Evolutionary conservation across 305 asterid species (phyloP), one percentile per base, ranked within the genome.

Genomic region (Fraxinus xanthoxyloides): DNA sequence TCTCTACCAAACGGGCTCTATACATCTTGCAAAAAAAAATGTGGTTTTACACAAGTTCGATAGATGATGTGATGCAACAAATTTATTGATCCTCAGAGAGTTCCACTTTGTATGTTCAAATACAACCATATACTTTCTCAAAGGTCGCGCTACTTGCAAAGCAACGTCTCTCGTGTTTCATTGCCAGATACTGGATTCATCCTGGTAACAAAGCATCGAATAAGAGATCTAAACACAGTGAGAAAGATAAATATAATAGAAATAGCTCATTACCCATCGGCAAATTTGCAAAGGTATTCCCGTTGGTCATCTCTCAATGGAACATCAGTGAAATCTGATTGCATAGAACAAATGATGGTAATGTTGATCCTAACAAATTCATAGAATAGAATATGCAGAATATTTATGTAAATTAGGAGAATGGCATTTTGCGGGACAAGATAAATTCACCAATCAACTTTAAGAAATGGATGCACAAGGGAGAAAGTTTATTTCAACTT

Each of bases 271-370:
- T 92, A 94, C 97, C 98, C 98, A 15, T 90, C 93, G 5, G 98
- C 99, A 21, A 90, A 82, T 87, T 91, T 94, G 83, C 98, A 95
- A 40, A 95, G 98, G 86, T 93, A 95, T 82, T 79, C 93, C 28
- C 95, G 90, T 84, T 95, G 99, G 83, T 95, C 99, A 0, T 93
- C 99, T 83, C 99, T 91, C 82, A 94, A 79, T n/a, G 98, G 97
- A 79, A 95, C 98, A 80, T 95, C 98, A 2, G 99, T 95, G 84
- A 95, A 95, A 77, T 95, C 99, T 92, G 87, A 36, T 7, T 23
- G 32, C 35, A 72, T 19, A 30, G 0, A 26, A 80, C 30, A 70
- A 35, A 61, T 63, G 17, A 28, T 21, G 32, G n/a, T 0, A 75
- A 26, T 56, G 19, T 7, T n/a, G 65, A 56, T 54, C 26, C 26